Evolutionary conservation across 2,329 filamentous ascomycete species (phyloP), one percentile per base, ranked within the genome.

Genomic region (Leptodontidium sp.): DNA sequence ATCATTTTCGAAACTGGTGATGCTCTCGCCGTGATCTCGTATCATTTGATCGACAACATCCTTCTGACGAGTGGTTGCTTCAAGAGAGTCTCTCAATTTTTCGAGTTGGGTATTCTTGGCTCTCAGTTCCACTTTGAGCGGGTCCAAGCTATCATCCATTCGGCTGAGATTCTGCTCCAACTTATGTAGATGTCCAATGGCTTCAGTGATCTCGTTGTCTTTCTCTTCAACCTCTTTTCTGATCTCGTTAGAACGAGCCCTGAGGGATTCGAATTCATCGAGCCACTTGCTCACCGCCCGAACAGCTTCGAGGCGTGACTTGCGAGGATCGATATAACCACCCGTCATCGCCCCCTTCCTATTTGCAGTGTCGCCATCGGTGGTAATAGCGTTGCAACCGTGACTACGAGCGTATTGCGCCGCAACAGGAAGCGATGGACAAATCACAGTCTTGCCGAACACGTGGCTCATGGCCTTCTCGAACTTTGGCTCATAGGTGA

Each of bases 271-370:
- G 72, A 88, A 91, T 76, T 93, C 90, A 62, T 90, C 86, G 45
- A 94, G 89, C 84, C 91, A 93, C 75, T 89, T 90, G 66, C 90
- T 88, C 40, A 95, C 88, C 5, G 88, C 86, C 69, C 91, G 90
- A 38, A 97, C 91, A 35, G 92, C 93, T 75, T 95, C 91, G n/a
- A 98, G 85, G 26, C 95, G 91, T 1, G 95, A 98, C 73, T 90
- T 91, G 43, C 92, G 88, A 12, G 92, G 88, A 77, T 99, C 96
- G 71, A 97, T 91, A 78, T 91, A 99, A 75, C 96, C 96, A 84
- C 96, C 96, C 61, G 94, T 98, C 83, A 99, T 89, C 15, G 94
- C 95, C 81, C 96, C 96, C 75, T 95, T 92, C 82, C 97, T 97
- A 81, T 98, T 97, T 1, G 94, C 94, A 40, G 93, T 93, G 80